Evolutionary conservation across 2,329 filamentous ascomycete genomes (phyloP), one percentile per base, ranked within the genome.

Genomic region (Hawksworthiomyces lignivorus): DNA sequence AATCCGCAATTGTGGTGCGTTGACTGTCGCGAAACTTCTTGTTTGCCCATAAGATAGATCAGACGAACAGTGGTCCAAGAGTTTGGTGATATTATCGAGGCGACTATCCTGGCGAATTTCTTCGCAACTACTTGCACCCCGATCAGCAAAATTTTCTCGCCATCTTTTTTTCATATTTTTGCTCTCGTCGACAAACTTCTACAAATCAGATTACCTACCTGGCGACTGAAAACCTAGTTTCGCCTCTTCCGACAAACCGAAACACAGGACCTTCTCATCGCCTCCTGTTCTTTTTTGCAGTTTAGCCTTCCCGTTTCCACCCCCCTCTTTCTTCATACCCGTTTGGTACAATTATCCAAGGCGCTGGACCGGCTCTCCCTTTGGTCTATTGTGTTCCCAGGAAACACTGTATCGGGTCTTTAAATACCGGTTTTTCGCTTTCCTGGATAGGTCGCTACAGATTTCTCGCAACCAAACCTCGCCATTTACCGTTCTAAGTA

Each of bases 391-490:
- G 39, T 31, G 20, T 41, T 36, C 19, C 27, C 39, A 36, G 40
- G 33, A 42, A 37, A 42, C 40, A 36, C 17, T 20, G 27, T 28
- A 32, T 37, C 21, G 40, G 40, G 34, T 37, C 27, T 27, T 32
- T 37, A 36, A 42, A 42, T 36, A 36, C 33, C 26, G 32, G 32
- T 22, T 44, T 22, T 22, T 22, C 20, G 12, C 38, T 29, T 22
- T 36, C 10, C 10, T 39, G 24, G n/a, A n/a, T n/a, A n/a, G n/a
- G n/a, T n/a, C n/a, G n/a, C n/a, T n/a, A n/a, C n/a, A n/a, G n/a
- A n/a, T n/a, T n/a, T n/a, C n/a, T n/a, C n/a, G n/a, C n/a, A n/a
- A n/a, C n/a, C n/a, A n/a, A n/a, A n/a, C n/a, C n/a, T n/a, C n/a
- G n/a, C n/a, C n/a, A n/a, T n/a, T n/a, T n/a, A n/a, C n/a, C n/a